Evolutionary conservation across 2,329 filamentous ascomycete genomes (phyloP).

Genomic region (Neofusicoccum sp.): DNA sequence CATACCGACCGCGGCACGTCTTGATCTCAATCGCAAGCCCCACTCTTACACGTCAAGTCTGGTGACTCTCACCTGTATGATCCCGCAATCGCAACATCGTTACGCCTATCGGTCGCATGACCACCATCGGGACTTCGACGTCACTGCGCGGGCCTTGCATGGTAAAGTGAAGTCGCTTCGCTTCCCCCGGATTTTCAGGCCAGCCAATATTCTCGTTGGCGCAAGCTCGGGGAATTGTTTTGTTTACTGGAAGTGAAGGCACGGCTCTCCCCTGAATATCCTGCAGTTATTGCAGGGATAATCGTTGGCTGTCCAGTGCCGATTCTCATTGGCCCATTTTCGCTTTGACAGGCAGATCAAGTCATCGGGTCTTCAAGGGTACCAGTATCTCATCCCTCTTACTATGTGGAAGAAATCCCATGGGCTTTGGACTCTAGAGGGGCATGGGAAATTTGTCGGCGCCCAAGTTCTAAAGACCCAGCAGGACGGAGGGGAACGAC

Average conservation of each 20-base stretch:
- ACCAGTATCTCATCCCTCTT: no score
- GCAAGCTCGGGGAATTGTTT: background rate
- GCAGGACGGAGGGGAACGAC: background rate
- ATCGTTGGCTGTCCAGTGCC: background rate
- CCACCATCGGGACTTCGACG: background rate
- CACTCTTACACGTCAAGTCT: background rate
- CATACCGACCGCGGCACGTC: background rate
- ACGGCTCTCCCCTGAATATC: background rate
- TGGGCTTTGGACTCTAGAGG: no score
- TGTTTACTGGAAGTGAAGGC: background rate
- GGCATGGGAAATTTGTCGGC: background rate
- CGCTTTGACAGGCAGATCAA: background rate
- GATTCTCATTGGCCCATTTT: background rate
- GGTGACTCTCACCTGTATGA: background rate
- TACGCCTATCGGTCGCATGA: no score
- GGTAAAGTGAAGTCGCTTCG: background rate
- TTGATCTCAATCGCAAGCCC: background rate
- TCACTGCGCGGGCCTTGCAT: background rate
- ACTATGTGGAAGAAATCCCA: no score
- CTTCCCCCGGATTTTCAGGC: background rate
- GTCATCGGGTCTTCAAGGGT: no score
- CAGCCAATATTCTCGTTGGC: background rate
- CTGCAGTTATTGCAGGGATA: background rate
- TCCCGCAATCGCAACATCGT: no score
- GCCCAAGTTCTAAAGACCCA: background rate